Evolutionary conservation across 1,284 basidiomycete species (phyloP).

Genomic region (Irpex sp.): DNA sequence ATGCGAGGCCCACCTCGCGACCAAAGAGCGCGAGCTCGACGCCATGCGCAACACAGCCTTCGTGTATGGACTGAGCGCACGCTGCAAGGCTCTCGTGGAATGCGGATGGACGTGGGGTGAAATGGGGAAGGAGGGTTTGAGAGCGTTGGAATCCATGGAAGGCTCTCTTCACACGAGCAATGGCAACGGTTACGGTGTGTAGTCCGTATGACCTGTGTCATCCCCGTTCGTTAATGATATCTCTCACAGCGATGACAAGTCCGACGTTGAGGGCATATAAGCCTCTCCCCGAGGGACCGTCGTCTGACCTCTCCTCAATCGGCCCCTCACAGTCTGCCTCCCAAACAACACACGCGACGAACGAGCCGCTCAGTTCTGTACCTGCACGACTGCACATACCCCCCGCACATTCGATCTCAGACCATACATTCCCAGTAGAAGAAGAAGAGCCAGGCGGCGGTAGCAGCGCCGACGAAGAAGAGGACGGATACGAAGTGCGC

Average conservation of each 20-base stretch:
- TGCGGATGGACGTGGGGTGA: conserved; percentile 67
- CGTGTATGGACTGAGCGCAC: conserved; percentile 53
- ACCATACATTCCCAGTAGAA: conserved; percentile 34
- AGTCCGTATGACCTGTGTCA: not conserved
- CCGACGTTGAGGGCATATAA: conserved; percentile 14
- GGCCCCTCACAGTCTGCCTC: conserved; percentile 45
- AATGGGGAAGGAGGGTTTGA: conserved; percentile 55
- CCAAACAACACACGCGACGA: conserved; percentile 23
- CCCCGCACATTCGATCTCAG: conserved; percentile 56
- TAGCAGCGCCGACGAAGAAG: conserved; percentile 33
- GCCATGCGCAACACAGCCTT: conserved; percentile 47
- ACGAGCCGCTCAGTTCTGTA: conserved; percentile 6
- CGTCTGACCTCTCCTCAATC: conserved; percentile 34
- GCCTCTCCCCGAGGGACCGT: conserved; percentile 20
- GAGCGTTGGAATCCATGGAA: conserved; percentile 34
- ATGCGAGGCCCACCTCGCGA: conserved; percentile 67
- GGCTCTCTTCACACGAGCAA: conserved; percentile 2
- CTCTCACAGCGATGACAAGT: not conserved
- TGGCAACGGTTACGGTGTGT: conserved; percentile 25
- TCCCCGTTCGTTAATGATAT: not conserved
- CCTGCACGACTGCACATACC: conserved; percentile 36
- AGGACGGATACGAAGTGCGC: conserved; percentile 38
- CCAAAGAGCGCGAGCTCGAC: conserved; percentile 63
- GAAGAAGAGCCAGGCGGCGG: conserved; percentile 27
- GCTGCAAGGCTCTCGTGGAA: conserved; percentile 62